These are phyloP conservation scores for Eucalyptus victrix DNA, from an alignment of 345 rosid species.

Conservation along the genomic window DNA sequence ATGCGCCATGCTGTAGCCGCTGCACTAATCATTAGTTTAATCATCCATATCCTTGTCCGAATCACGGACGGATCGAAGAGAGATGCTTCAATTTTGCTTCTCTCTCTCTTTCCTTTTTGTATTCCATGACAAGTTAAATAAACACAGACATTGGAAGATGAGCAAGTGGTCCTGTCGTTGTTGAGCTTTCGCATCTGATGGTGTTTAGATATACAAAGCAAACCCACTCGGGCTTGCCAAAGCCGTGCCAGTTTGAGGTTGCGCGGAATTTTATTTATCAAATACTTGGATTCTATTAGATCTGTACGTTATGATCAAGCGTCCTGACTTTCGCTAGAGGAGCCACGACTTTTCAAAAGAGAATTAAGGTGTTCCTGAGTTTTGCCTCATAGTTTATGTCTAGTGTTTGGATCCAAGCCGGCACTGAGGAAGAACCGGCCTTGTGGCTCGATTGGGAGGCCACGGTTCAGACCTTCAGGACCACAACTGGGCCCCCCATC, in stretches of 20 bases:
- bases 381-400: not conserved
- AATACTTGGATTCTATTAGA: too few relatives aligned
- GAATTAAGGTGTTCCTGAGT: not conserved
- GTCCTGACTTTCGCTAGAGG: not conserved
- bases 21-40: not conserved
- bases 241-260: too few relatives aligned
- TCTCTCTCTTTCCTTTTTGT: not conserved
- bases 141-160: not conserved
- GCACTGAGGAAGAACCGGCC: not conserved
- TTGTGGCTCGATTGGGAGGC: not conserved
- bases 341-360: not conserved
- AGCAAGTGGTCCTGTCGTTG: not conserved
- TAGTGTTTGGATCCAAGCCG: not conserved
- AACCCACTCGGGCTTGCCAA: too few relatives aligned
- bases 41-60: not conserved
- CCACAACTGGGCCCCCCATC: not conserved
- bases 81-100: not conserved
- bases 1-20: not conserved
- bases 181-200: not conserved
- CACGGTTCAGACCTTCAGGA: not conserved
- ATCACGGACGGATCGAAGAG: not conserved
- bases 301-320: too few relatives aligned
- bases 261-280: too few relatives aligned
- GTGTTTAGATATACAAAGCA: not conserved
- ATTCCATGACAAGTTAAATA: not conserved